These are phyloP conservation scores for Ehretia macrophylla DNA, from an alignment of 257 asterid genomes.

Conservation along the genomic window DNA sequence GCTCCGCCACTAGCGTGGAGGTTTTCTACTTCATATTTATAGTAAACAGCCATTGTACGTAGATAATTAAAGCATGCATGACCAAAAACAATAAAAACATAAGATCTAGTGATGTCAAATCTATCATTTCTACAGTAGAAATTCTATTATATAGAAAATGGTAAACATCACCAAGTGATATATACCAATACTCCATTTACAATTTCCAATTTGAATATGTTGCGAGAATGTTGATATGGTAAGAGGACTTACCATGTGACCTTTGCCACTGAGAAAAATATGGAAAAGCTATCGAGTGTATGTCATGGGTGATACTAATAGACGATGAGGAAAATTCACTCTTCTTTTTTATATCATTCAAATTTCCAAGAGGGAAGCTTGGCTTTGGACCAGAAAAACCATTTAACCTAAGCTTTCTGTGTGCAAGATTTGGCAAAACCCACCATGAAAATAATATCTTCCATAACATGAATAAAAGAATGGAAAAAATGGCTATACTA, in stretches of 20 bases:
- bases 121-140: too few relatives aligned
- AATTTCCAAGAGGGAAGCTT: slow-evolving; percentile 75
- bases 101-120: too few relatives aligned
- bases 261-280: slow-evolving; percentile 72
- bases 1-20: too few relatives aligned
- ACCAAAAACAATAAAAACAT: too few relatives aligned
- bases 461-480: slow-evolving; percentile 26
- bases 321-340: slow-evolving; percentile 10
- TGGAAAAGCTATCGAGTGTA: slow-evolving; percentile 65
- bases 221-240: not conserved
- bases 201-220: too few relatives aligned
- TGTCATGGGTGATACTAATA: slow-evolving; percentile 40
- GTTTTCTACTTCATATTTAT: too few relatives aligned
- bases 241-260: slow-evolving; percentile 41
- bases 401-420: slow-evolving; percentile 45
- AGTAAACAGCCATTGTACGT: too few relatives aligned
- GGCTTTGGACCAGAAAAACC: slow-evolving; percentile 87
- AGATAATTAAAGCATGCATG: too few relatives aligned
- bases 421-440: slow-evolving; percentile 44
- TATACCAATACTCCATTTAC: not conserved
- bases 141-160: too few relatives aligned
- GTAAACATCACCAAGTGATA: not conserved
- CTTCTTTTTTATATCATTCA: slow-evolving; percentile 26
- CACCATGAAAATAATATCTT: slow-evolving; percentile 46
- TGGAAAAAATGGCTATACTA: slow-evolving; percentile 16